Evolutionary conservation across 345 rosid species (phyloP).

Genomic region (Populus davidiana): DNA sequence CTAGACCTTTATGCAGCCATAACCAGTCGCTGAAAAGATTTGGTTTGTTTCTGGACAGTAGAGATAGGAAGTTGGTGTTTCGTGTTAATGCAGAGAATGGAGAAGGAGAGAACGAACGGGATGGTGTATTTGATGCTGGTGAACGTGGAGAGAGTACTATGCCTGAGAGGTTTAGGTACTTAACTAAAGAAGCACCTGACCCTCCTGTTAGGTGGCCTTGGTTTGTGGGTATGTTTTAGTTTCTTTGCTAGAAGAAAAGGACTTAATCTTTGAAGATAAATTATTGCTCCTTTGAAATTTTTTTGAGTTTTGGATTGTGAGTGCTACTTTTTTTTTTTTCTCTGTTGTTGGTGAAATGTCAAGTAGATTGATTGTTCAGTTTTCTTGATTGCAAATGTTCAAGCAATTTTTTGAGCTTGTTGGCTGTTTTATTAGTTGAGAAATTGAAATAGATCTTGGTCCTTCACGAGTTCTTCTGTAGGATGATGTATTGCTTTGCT

Average conservation of each 20-base stretch:
- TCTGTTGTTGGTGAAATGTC: background rate
- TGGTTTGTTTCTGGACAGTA: slow-evolving; percentile 10
- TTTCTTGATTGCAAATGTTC: background rate
- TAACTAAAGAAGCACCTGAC: slow-evolving; percentile 78
- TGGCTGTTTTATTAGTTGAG: too few relatives aligned
- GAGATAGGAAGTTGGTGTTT: slow-evolving; percentile 20
- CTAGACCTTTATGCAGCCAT: slow-evolving; percentile 1
- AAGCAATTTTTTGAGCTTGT: background rate
- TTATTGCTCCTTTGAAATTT: background rate
- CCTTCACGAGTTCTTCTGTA: too few relatives aligned
- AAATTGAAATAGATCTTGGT: too few relatives aligned
- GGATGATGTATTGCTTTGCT: too few relatives aligned
- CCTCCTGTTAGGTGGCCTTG: slow-evolving; percentile 74
- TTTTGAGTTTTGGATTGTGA: background rate
- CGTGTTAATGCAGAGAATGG: slow-evolving; percentile 34
- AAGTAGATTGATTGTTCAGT: background rate
- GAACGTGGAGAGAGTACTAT: slow-evolving; percentile 74
- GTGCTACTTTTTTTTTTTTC: background rate
- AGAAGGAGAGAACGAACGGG: slow-evolving; percentile 21
- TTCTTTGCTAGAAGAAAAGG: background rate
- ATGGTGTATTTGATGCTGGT: slow-evolving; percentile 40
- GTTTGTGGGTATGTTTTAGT: slow-evolving; percentile 58
- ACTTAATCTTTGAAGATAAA: background rate
- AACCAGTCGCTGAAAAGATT: slow-evolving; percentile 8
- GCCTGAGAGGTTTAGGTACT: slow-evolving; percentile 83